Evolutionary conservation across 2,329 filamentous ascomycete species (phyloP), one percentile per base, ranked within the genome.

Genomic region (Hypoxylon sp.): DNA sequence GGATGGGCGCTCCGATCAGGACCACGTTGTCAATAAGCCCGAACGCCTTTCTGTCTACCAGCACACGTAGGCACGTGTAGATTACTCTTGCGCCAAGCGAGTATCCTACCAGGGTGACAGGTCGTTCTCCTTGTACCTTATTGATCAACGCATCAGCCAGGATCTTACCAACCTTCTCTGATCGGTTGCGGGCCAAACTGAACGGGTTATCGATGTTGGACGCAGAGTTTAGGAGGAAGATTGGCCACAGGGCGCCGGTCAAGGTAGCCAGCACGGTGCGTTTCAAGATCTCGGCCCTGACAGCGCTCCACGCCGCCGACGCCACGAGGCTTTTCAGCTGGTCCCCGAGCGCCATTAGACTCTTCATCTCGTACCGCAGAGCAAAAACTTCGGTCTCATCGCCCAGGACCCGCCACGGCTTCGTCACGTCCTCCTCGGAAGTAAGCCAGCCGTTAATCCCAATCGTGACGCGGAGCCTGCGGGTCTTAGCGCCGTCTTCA

Each of bases 381-480:
- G 93, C 94, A 76, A 97, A 97, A 0, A 92, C 90, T 78, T 97
- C 95, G 1, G 91, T 87, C 68, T 92, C 87, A 33, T 87, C 82
- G 2, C 89, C 88, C 11, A 97, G 84, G 31, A 91, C 90, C 33
- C 88, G 87, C 95, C 95, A 98, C 0, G 95, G 94, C 69, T 88
- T 87, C 4, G 91, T 87, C 27, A 97, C 88, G 73, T 97, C 93
- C 31, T 91, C 87, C 71, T 92, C 89, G 6, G 89, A 85, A 2
- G 88, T 91, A 11, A 97, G 85, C 95, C 94, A 97, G 37, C 95
- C 95, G 66, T 93, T 95, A 70, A 97, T 89, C 7, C 93, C 93
- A 64, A 98, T 93, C 0, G 92, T 94, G 2, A 98, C 90, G 10
- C 94, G 88, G 2, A 97, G 82, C 2, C 91, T 86, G 3, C 84